phyloP scores from a whole-genome alignment of 129 eudicot species.

The Solidago caesia region DNA sequence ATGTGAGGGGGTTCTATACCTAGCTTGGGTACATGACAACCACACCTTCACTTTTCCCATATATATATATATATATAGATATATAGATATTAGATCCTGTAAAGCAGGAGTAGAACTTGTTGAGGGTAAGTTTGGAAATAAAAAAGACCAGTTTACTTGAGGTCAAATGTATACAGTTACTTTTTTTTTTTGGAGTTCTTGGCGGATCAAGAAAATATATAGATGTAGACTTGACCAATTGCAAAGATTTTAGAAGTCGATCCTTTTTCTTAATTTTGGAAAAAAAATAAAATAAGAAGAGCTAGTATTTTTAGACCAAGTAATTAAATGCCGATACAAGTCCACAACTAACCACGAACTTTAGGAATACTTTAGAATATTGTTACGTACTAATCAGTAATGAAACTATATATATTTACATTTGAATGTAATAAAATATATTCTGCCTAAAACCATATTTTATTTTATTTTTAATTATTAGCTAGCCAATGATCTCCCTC shows the following conservation, averaged over 20 bases:
- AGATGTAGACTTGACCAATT: slow-evolving; percentile 19
- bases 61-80: no score
- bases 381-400: not conserved
- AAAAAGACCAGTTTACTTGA: not conserved
- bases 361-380: not conserved
- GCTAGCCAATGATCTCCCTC: not conserved
- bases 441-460: no score
- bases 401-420: not conserved
- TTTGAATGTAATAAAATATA: not conserved
- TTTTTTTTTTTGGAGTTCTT: not conserved
- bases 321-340: not conserved
- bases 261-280: slow-evolving; percentile 5
- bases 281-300: not conserved
- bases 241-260: not conserved
- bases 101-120: slow-evolving; percentile 8
- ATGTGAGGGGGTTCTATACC: no score
- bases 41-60: no score
- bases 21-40: no score
- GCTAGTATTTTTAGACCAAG: not conserved
- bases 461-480: no score
- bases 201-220: slow-evolving; percentile 6
- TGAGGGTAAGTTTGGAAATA: not conserved
- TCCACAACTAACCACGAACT: not conserved
- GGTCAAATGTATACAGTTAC: slow-evolving; percentile 5
- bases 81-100: not conserved